Conservation (phyloP, 2,329 filamentous ascomycete species). For the Karstenula rhodostoma region DNA sequence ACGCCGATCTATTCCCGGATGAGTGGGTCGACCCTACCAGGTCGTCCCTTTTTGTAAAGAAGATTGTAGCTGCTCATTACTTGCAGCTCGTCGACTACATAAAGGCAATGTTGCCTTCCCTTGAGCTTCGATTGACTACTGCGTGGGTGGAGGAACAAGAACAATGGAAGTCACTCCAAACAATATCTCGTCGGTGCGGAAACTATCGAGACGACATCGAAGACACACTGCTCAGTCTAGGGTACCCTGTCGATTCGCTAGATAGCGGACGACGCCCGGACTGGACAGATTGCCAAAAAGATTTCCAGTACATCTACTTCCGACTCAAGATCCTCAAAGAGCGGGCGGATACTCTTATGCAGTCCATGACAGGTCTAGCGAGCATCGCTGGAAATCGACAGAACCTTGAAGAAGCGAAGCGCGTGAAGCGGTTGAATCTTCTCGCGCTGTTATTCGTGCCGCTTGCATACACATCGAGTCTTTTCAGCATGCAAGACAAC, state of each 20-base stretch:
- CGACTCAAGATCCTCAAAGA: constrained; percentile 44
- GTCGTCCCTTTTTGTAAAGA: constrained; percentile 42
- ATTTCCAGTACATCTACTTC: constrained; percentile 45
- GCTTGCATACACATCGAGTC: constrained; percentile 40
- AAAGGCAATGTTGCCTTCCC: constrained; percentile 44
- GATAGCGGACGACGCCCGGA: constrained; percentile 3
- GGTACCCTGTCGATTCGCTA: constrained; percentile 29
- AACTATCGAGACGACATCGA: constrained; percentile 48
- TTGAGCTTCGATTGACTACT: constrained; percentile 42
- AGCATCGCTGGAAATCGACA: constrained; percentile 45
- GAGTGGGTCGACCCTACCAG: constrained; percentile 33
- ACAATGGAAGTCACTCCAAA: constrained; percentile 45
- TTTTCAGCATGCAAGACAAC: constrained; percentile 46
- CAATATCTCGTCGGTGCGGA: constrained; percentile 44
- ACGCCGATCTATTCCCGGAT: constrained; percentile 26
- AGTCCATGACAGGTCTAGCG: constrained; percentile 45
- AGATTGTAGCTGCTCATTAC: constrained; percentile 45
- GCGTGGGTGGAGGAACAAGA: constrained; percentile 46
- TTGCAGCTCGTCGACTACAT: constrained; percentile 46
- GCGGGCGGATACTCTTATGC: constrained; percentile 44
- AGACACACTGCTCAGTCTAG: constrained; percentile 41
- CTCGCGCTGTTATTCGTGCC: constrained; percentile 47
- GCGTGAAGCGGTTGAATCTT: constrained; percentile 43
- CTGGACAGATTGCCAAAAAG: constrained; percentile 40
- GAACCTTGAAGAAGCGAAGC: constrained; percentile 46